Evolutionary conservation across 176 grass and related monocot species (phyloP).

Genomic region (Areca catechu): DNA sequence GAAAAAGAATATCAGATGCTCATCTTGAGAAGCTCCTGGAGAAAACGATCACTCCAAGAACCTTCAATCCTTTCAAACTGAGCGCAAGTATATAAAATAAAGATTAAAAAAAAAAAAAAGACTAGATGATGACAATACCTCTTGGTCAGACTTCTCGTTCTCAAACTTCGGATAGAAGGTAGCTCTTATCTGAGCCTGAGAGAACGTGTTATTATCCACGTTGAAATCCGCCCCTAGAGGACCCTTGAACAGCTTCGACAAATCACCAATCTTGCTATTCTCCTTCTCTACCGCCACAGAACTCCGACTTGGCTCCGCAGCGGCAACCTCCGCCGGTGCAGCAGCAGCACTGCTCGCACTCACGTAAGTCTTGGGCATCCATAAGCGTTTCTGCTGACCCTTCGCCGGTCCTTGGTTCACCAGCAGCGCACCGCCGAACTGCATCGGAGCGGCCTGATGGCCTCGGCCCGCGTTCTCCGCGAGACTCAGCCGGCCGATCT

Average conservation of each 20-base stretch:
- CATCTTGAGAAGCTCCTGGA: not conserved
- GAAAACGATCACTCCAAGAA: not conserved
- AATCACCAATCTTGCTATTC: not conserved
- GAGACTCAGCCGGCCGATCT: slow-evolving; percentile 22
- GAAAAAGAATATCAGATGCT: no score
- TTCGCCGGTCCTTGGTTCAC: not conserved
- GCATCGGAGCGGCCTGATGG: not conserved
- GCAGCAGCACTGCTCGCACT: slow-evolving; percentile 16
- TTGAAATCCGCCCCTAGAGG: slow-evolving; percentile 38
- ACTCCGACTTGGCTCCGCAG: not conserved
- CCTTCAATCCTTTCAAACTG: not conserved
- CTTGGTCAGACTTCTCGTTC: slow-evolving; percentile 93
- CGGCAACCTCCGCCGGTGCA: not conserved
- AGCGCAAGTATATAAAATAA: not conserved
- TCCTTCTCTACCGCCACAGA: slow-evolving; percentile 1
- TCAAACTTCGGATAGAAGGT: slow-evolving; percentile 98
- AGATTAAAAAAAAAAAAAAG: not conserved
- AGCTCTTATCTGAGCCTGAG: slow-evolving; percentile 63
- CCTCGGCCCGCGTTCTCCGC: slow-evolving; percentile 1
- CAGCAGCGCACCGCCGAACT: slow-evolving; percentile 3
- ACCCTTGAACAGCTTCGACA: slow-evolving; percentile 50
- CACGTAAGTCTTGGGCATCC: slow-evolving; percentile 41
- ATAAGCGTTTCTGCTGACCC: slow-evolving; percentile 9
- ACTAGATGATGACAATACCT: slow-evolving; percentile 25
- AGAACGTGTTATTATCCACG: slow-evolving; percentile 60